These are phyloP conservation scores for Globisporangium cystogenes DNA, from an alignment of 352 stramenopile species.

Conservation along the genomic window DNA sequence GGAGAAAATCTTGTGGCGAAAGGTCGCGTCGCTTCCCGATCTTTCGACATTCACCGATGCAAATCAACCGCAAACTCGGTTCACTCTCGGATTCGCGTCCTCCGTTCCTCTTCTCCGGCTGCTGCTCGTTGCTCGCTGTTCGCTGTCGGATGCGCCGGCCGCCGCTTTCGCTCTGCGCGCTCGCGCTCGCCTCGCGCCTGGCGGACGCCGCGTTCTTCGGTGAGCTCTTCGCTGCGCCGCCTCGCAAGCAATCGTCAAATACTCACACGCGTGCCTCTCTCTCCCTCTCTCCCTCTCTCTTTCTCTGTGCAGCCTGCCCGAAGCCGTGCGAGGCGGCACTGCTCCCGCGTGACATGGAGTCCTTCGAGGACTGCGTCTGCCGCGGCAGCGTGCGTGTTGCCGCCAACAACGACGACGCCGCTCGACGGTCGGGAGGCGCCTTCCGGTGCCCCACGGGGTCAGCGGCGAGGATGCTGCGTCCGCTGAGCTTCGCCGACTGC, in stretches of 20 bases:
- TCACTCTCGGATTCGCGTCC: constrained; percentile 18
- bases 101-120: neutral
- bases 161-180: constrained; percentile 4
- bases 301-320: constrained; percentile 40
- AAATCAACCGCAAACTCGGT: no score
- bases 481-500: constrained; percentile 39
- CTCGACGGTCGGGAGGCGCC: neutral
- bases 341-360: constrained; percentile 80
- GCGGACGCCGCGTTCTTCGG: constrained; percentile 34
- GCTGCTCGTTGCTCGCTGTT: no score
- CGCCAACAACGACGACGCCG: constrained; percentile 9
- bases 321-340: constrained; percentile 64
- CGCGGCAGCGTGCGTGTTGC: constrained; percentile 3
- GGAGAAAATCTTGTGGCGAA: neutral
- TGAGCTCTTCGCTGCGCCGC: neutral
- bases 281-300: neutral
- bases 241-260: no score
- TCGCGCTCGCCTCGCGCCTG: constrained; percentile 10
- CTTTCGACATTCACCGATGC: no score
- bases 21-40: neutral
- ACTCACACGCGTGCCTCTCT: neutral
- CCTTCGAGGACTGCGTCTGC: constrained; percentile 67
- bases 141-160: constrained; percentile 5
- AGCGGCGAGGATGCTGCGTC: constrained; percentile 21
- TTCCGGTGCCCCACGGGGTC: constrained; percentile 36